Base-by-base conservation (phyloP, 768 basidiomycete genomes). In the Collybia mongolica region DNA sequence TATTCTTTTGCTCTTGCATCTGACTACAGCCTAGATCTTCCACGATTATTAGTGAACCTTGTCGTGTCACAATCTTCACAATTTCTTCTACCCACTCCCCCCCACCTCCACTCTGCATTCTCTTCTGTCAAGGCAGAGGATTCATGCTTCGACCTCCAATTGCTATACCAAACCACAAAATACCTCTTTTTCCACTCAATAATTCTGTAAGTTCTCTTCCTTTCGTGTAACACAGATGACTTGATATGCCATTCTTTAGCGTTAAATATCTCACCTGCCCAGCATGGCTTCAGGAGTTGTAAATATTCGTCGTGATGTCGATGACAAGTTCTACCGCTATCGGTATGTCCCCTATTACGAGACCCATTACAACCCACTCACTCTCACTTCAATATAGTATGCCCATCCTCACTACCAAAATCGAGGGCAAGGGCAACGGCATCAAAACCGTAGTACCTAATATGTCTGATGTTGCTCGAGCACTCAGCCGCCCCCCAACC, bases 361-460 rank as follows among this genome's bases (percentile, higher is more conserved):
- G 1, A 2, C 19, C 39, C 35, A 38, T 35, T 36, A n/a, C 9
- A 32, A 38, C 20, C 40, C 50, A 39, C 46, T 61, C 58, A 39
- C 59, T 35, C 20, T 37, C 47, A 15, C 47, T 22, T 12, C 54
- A 19, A 22, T 20, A 12, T 39, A 95, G 93, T 57, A 99, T 99
- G 97, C 97, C 97, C 49, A 67, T 94, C 52, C 82, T 99, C 54
- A 80, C 83, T 56, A 96, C 90, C 55, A 98, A 98, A 77, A 94
- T 98, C 29, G 97, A 99, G 74, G 97, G 97, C 62, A 95, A 94
- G 71, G 97, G 97, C 53, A 99, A 99, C 68, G 97, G 97, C 62
- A 98, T 99, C 74, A 99, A 99, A 77, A 99, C 97, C 40, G 95
- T 99, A 64, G 74, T 98, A 47, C 95, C 95, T 17, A 99, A 99